phyloP scores from a whole-genome alignment of 305 asterid genomes.

The Nicotiana rustica region DNA sequence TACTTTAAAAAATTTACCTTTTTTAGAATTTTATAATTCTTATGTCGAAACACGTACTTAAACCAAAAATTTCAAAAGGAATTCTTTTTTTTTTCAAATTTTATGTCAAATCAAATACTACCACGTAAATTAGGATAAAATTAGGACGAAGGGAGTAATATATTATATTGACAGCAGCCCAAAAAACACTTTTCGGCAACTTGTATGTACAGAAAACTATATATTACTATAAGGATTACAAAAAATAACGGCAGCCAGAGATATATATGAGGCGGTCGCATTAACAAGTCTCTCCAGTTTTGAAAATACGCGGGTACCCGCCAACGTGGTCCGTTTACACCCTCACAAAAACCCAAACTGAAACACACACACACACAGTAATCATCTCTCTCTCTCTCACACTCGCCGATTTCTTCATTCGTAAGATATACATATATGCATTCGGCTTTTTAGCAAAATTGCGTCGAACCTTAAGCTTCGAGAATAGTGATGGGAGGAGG shows the following conservation, averaged over 20 bases:
- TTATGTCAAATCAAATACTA: too few relatives aligned
- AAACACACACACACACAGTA: constrained; percentile 31
- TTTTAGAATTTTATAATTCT: too few relatives aligned
- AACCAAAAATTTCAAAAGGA: too few relatives aligned
- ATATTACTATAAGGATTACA: neutral
- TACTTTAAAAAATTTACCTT: too few relatives aligned
- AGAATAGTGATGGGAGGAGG: constrained; percentile 5
- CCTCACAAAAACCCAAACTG: constrained; percentile 56
- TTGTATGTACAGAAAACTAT: neutral
- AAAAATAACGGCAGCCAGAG: neutral
- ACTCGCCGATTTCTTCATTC: constrained; percentile 28
- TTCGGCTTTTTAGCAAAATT: too few relatives aligned
- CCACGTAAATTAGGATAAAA: too few relatives aligned
- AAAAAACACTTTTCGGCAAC: neutral
- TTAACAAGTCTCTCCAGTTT: constrained; percentile 25
- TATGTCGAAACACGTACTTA: too few relatives aligned
- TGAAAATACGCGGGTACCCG: constrained; percentile 42
- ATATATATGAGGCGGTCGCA: constrained; percentile 22
- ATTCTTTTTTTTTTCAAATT: too few relatives aligned
- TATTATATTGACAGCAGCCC: too few relatives aligned
- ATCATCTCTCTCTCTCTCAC: constrained; percentile 29
- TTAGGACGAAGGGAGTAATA: too few relatives aligned
- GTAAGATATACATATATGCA: neutral
- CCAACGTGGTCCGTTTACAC: constrained; percentile 74
- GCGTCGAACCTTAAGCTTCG: too few relatives aligned